Conservation (phyloP, 805 yeast species). For the Lachancea kluyveri region DNA sequence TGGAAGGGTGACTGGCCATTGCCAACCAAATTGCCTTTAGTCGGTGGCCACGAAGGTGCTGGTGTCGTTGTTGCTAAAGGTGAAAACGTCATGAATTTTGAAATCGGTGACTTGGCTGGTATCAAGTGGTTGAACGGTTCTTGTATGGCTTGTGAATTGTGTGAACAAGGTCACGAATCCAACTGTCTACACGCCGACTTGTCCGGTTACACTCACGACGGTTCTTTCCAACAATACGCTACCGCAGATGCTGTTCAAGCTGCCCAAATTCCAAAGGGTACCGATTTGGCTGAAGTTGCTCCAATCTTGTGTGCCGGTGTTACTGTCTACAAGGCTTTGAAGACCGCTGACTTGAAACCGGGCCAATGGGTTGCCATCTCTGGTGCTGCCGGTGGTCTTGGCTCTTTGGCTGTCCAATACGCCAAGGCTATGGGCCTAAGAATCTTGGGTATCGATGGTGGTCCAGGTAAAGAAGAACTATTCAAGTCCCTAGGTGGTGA, state of each 20-base stretch:
- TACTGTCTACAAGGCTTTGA: constrained; percentile 63
- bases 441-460: constrained; percentile 70
- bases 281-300: constrained; percentile 50
- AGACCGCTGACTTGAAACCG: constrained; percentile 48
- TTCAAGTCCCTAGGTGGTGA: constrained; percentile 58
- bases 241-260: constrained; percentile 62
- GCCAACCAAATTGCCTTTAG: constrained; percentile 51
- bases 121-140: constrained; percentile 66
- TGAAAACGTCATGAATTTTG: constrained; percentile 50
- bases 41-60: constrained; percentile 73
- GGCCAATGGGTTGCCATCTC: constrained; percentile 74
- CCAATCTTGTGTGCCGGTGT: constrained; percentile 66
- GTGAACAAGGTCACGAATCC: constrained; percentile 52
- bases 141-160: constrained; percentile 58
- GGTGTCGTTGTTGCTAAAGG: constrained; percentile 64
- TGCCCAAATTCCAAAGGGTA: constrained; percentile 49
- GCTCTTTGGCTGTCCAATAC: constrained; percentile 69
- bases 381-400: constrained; percentile 82
- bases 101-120: constrained; percentile 63
- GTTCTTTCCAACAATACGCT: constrained; percentile 60
- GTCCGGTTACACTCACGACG: constrained; percentile 72
- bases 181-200: constrained; percentile 66
- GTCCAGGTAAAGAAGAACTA: constrained; percentile 55
- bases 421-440: constrained; percentile 70
- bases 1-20: constrained; percentile 72